These are phyloP conservation scores for Aureobasidium sp. DNA, from an alignment of 2,329 filamentous ascomycete species.

Conservation along the genomic window DNA sequence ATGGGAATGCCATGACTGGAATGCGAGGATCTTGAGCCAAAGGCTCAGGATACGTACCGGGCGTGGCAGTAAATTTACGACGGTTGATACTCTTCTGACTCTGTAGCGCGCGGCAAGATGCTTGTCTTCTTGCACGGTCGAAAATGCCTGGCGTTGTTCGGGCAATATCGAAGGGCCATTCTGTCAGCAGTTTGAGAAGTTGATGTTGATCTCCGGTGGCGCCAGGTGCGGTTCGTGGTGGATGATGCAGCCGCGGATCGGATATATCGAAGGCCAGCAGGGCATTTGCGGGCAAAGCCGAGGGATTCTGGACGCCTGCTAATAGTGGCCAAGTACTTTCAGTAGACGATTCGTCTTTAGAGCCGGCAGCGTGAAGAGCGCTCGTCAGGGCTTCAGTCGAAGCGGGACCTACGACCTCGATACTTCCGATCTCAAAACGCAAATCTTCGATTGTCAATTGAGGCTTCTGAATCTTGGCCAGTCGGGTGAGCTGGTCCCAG, in stretches of 20 bases:
- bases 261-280: conserved; percentile 63
- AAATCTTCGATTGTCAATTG: conserved; percentile 58
- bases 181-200: conserved; percentile 53
- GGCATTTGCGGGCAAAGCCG: conserved; percentile 59
- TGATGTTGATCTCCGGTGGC: conserved; percentile 19
- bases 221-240: conserved; percentile 49
- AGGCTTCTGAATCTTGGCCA: conserved; percentile 53
- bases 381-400: conserved; percentile 70
- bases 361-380: conserved; percentile 48
- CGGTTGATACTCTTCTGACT: conserved; percentile 74
- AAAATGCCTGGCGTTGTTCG: conserved; percentile 47
- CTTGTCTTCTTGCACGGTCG: conserved; percentile 55
- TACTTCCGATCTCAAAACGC: conserved; percentile 64
- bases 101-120: conserved; percentile 57
- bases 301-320: conserved; percentile 55
- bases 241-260: conserved; percentile 75
- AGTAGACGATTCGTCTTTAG: conserved; percentile 25
- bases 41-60: conserved; percentile 54
- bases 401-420: conserved; percentile 62
- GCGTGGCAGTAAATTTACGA: conserved; percentile 54
- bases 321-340: conserved; percentile 43
- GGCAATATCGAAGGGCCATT: conserved; percentile 57
- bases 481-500: conserved; percentile 53
- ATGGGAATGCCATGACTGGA: conserved; percentile 59
- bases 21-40: conserved; percentile 62